These are phyloP conservation scores for Monosporascus sp. DNA, from an alignment of 2,329 filamentous ascomycete species.

Conservation along the genomic window DNA sequence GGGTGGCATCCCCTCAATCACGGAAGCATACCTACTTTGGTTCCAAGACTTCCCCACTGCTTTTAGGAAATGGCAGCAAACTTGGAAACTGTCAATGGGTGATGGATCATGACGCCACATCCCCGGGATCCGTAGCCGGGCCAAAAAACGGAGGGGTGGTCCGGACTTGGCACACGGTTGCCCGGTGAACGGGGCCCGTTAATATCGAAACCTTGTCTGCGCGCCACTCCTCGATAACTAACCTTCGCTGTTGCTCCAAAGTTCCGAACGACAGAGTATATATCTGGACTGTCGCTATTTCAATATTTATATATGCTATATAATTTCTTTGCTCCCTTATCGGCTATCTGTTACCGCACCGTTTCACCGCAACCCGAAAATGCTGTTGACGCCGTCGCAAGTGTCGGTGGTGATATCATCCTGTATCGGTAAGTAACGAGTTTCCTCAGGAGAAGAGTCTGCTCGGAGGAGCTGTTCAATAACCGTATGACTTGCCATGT, in stretches of 20 bases:
- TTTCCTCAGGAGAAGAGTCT: constrained; percentile 11
- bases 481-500: neutral
- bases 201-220: constrained; percentile 9
- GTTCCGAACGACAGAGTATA: no score
- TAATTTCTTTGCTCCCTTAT: no score
- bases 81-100: neutral
- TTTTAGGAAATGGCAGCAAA: neutral
- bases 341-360: no score
- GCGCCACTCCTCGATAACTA: no score
- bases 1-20: no score
- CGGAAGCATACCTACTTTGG: no score
- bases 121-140: neutral
- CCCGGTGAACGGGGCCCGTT: neutral
- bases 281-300: no score
- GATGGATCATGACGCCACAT: neutral
- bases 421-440: constrained; percentile 46
- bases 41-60: no score
- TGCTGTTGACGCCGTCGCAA: constrained; percentile 65
- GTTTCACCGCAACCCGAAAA: constrained; percentile 16
- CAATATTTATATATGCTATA: no score
- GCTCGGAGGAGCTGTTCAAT: neutral
- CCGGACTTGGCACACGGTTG: neutral
- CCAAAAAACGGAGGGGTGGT: neutral
- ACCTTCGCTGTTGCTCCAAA: no score
- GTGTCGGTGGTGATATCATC: constrained; percentile 64